Conservation (phyloP, 176 grass and related monocot genomes). For the Ampelocalamus luodianensis region DNA sequence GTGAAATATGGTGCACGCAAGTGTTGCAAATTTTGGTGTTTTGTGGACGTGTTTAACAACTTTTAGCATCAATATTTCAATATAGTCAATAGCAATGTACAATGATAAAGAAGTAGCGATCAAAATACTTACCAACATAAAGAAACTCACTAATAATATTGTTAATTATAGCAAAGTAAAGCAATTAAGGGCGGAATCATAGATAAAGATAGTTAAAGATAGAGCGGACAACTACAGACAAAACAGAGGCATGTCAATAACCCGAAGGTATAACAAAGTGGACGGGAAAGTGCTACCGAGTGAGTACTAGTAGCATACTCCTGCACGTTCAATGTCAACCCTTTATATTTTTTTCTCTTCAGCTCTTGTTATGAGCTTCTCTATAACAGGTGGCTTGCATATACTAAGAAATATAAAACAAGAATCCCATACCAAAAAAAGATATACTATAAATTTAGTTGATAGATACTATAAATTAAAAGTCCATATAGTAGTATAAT, state of each 20-base stretch:
- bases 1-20: constrained; percentile 11
- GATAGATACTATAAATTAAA: not conserved
- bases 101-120: too few relatives aligned
- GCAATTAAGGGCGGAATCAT: too few relatives aligned
- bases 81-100: too few relatives aligned
- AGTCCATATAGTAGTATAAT: not conserved
- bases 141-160: too few relatives aligned
- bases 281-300: not conserved
- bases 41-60: not conserved
- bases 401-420: not conserved
- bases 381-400: not conserved
- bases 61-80: too few relatives aligned
- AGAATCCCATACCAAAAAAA: not conserved
- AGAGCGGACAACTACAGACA: not conserved
- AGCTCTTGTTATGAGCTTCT: not conserved
- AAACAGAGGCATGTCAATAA: not conserved
- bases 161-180: too few relatives aligned
- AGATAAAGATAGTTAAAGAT: too few relatives aligned
- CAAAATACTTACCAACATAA: too few relatives aligned
- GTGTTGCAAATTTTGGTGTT: not conserved
- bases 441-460: not conserved
- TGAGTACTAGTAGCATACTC: not conserved
- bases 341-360: too few relatives aligned
- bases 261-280: not conserved
- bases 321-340: not conserved